phyloP scores from a whole-genome alignment of 768 basidiomycete genomes.

The Coprinopsis strossmayeri region DNA sequence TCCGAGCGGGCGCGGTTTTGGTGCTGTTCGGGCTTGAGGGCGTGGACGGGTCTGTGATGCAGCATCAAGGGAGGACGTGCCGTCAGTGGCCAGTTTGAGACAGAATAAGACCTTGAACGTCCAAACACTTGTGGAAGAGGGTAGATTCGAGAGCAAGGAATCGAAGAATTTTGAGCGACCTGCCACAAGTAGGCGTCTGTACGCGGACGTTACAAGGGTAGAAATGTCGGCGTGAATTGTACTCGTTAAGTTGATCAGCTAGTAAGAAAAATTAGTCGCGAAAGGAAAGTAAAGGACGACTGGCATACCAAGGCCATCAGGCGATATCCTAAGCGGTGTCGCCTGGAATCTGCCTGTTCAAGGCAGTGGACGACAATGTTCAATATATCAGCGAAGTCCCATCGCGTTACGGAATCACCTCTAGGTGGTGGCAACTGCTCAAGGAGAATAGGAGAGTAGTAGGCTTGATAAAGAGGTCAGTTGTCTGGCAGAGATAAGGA shows the following conservation, averaged over 20 bases:
- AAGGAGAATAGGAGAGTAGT: slow-evolving; percentile 30
- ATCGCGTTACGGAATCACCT: slow-evolving; percentile 9
- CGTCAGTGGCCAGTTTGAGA: slow-evolving; percentile 26
- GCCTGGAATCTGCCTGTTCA: slow-evolving; percentile 21
- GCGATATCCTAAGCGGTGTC: slow-evolving; percentile 23
- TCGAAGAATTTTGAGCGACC: slow-evolving; percentile 19
- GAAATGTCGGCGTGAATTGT: slow-evolving; percentile 30
- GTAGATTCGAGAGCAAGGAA: slow-evolving; percentile 25
- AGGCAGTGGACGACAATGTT: slow-evolving; percentile 25
- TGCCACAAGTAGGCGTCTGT: slow-evolving; percentile 26
- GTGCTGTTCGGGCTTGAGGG: slow-evolving; percentile 6
- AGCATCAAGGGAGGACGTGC: not conserved
- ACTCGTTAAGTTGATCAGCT: slow-evolving; percentile 37
- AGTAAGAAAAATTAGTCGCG: not conserved
- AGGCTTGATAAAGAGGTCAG: slow-evolving; percentile 13
- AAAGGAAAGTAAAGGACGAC: not conserved
- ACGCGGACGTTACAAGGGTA: slow-evolving; percentile 28
- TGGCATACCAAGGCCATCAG: slow-evolving; percentile 18
- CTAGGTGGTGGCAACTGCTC: slow-evolving; percentile 14
- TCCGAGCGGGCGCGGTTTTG: not conserved
- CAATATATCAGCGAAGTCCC: slow-evolving; percentile 12
- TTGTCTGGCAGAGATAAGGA: slow-evolving; percentile 5
- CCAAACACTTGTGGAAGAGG: slow-evolving; percentile 24
- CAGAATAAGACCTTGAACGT: slow-evolving; percentile 36
- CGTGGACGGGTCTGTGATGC: slow-evolving; percentile 3